These are phyloP conservation scores for Neurospora sp. DNA, from an alignment of 495 filamentous ascomycete genomes.

Conservation along the genomic window DNA sequence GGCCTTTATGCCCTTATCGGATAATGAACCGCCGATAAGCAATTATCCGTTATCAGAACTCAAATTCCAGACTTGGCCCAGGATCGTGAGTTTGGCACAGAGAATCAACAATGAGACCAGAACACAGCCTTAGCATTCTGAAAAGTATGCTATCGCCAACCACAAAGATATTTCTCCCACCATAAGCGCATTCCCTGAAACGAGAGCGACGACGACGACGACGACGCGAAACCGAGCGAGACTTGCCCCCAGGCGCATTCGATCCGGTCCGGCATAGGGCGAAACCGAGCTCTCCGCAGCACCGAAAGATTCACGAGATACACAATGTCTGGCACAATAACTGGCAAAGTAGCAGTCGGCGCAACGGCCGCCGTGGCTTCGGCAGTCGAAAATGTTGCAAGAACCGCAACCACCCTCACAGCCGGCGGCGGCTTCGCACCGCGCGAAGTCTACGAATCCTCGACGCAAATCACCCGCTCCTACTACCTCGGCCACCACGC, in stretches of 20 bases:
- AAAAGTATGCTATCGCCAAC: background rate
- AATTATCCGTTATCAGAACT: background rate
- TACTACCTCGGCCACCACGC: conserved; percentile 97
- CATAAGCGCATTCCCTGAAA: background rate
- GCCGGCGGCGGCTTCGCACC: conserved; percentile 52
- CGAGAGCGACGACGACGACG: background rate
- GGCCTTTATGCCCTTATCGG: background rate
- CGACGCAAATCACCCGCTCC: conserved; percentile 62
- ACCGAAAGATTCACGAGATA: background rate
- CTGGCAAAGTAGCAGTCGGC: conserved; percentile 1
- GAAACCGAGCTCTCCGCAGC: background rate
- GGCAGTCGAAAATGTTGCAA: background rate
- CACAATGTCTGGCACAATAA: background rate
- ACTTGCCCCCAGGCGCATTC: background rate
- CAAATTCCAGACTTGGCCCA: background rate
- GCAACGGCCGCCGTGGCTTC: background rate
- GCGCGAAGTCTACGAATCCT: conserved; percentile 55
- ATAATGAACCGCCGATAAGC: background rate
- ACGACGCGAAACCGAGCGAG: background rate
- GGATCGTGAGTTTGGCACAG: background rate
- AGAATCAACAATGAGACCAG: background rate
- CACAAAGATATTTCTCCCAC: background rate
- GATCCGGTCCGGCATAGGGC: background rate
- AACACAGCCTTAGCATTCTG: background rate
- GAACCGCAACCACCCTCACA: conserved; percentile 12